Conservation (phyloP, 768 basidiomycete genomes). For the Rhodotorula kratochvilovae region DNA sequence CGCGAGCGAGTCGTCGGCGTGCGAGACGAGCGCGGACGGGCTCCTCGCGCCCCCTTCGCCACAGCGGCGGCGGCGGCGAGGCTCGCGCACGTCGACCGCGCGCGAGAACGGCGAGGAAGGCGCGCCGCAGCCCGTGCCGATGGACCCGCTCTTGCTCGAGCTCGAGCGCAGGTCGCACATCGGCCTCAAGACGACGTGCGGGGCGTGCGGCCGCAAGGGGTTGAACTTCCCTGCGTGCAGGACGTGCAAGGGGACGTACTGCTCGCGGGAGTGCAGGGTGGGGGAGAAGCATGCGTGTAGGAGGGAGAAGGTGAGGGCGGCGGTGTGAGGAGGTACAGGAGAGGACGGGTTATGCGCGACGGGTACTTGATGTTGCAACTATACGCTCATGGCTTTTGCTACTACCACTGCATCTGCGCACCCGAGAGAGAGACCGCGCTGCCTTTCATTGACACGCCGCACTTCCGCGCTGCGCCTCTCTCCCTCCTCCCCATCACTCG, state of each 20-base stretch:
- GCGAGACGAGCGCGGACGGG: conserved; percentile 4
- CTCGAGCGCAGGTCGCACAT: conserved; percentile 34
- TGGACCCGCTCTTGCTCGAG: conserved; percentile 41
- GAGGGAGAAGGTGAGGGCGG: neutral
- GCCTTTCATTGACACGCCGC: no score
- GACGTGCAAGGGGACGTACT: conserved; percentile 29
- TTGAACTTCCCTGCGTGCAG: conserved; percentile 37
- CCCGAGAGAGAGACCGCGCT: no score
- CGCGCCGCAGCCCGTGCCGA: neutral
- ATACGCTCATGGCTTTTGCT: no score
- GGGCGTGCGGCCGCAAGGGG: conserved; percentile 34
- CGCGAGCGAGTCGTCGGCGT: neutral
- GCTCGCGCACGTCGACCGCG: neutral
- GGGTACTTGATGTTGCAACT: no score
- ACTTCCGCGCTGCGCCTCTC: no score
- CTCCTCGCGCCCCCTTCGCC: conserved; percentile 7
- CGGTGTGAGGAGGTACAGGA: no score
- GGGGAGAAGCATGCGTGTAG: neutral
- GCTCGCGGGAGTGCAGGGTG: conserved; percentile 32
- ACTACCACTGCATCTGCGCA: no score
- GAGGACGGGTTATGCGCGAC: no score
- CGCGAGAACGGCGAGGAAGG: no score
- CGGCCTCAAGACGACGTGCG: conserved; percentile 37
- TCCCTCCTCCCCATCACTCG: no score
- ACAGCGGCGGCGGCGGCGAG: neutral